Evolutionary conservation across 495 filamentous ascomycete genomes (phyloP), one percentile per base, ranked within the genome.

Genomic region (Durotheca rogersii): DNA sequence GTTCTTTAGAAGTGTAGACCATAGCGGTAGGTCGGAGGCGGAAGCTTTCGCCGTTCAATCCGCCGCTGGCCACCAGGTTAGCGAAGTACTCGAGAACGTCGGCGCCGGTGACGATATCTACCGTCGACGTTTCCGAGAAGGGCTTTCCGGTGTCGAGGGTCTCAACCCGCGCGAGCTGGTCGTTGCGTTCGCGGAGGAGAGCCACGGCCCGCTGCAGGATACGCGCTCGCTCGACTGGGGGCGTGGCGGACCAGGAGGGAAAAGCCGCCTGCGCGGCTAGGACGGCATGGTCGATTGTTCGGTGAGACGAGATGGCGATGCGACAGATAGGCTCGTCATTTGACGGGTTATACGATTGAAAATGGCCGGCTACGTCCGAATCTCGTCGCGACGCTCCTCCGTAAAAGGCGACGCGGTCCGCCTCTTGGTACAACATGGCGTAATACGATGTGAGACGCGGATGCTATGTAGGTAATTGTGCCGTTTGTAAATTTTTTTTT

Each of bases 1-100:
- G 77, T 35, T 85, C 82, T 61, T 89, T 89, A 55, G 79, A 83
- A 1, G 84, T 87, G 60, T 87, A 88, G 11, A 88, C 76, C 81
- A 82, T 86, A 0, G 86, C 85, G 53, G 86, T 81, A 38, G 83
- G 78, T 33, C 86, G 74, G 16, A 89, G 66, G 43, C 82, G 81
- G 27, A 68, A 41, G 79, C 55, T 57, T 37, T 66, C 62, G 11
- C 62, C 62, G 23, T 66, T 66, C 29, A 66, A 35, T 4, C 62
- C 84, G 31, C 86, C 84, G 41, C 82, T 81, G 18, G 80, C 82
- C 12, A 88, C 81, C 19, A 87, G 70, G 51, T 84, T 83, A 41
- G 85, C 86, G 64, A 84, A 89, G 69, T 87, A 89, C 56, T 89
- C 87, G 30, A 89, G 67, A 14, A 86, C 83, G 68, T 90, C 87